A percentile compares a stretch with the other conserved stretches of the same genome.
These are phyloP conservation scores for Rhodotorula mucilaginosa DNA, from an alignment of 1,284 basidiomycete species.

Conservation along the genomic window DNA sequence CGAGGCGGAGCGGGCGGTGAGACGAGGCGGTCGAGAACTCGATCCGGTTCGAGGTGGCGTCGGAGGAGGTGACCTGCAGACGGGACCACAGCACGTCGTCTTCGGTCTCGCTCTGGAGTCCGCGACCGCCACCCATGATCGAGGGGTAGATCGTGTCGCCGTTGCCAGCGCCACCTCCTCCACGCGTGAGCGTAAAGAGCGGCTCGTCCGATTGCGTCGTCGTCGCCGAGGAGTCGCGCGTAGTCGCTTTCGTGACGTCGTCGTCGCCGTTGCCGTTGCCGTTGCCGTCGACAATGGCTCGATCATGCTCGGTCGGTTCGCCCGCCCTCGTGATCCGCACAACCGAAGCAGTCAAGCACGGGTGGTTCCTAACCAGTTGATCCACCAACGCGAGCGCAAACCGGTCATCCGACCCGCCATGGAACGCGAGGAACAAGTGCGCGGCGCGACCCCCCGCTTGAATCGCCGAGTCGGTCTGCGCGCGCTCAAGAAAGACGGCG, in stretches of 20 bases:
- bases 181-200: background rate
- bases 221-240: conserved; percentile 31
- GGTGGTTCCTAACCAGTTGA: conserved; percentile 67
- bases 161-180: conserved; percentile 22
- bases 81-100: conserved; percentile 58
- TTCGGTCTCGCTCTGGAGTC: conserved; percentile 56
- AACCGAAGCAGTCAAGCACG: conserved; percentile 65
- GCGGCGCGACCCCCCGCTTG: conserved; percentile 48
- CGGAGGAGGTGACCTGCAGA: conserved; percentile 25
- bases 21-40: conserved; percentile 7
- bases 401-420: conserved; percentile 88
- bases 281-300: conserved; percentile 19
- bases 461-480: background rate
- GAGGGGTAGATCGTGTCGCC: conserved; percentile 56
- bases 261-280: conserved; percentile 26
- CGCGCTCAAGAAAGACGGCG: conserved; percentile 64
- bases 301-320: conserved; percentile 37
- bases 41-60: conserved; percentile 33
- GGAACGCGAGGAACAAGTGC: conserved; percentile 81
- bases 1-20: conserved; percentile 45
- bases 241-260: conserved; percentile 33
- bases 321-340: conserved; percentile 56
- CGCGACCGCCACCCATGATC: conserved; percentile 48
- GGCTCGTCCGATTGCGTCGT: background rate
- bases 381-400: conserved; percentile 73